Base-by-base conservation (phyloP, 192 early-diverging fungal genomes). In the Coemansia sp. region DNA sequence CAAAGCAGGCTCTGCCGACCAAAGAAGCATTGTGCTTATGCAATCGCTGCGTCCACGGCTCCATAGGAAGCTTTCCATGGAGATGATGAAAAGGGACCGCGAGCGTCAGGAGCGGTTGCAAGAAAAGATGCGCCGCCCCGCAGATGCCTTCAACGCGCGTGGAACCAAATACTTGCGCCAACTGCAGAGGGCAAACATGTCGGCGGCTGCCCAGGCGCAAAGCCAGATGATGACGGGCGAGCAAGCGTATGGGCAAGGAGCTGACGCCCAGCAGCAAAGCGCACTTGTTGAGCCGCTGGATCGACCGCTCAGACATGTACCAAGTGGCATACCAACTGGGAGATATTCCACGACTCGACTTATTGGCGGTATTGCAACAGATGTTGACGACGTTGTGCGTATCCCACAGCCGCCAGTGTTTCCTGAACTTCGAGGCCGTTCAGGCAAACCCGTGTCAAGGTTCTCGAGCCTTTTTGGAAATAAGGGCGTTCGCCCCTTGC, bases 51-150 rank as follows among this genome's bases (percentile, higher is more conserved):
- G 74, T 66, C 65, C 80, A 52, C 75, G 80, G 16, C 66, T 83
- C 49, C 80, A 83, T 56, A 64, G 80, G 21, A 71, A 72, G 2
- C 67, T 83, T 47, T 83, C 80, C 0, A 77, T 83, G 69, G 67
- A 74, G 66, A 73, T 67, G 61, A 83, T 83, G 80, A 59, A 64
- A 23, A 71, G 68, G 48, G 80, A 83, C 49, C 68, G 75, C 11
- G 65, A 68, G 64, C 80, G 75, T 11, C 75, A 71, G 57, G 80
- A 75, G 50, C 65, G 72, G 23, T 56, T 56, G 18, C 68, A 68
- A 16, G 79, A 82, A 21, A 73, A 63, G 53, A 68, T 66, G 32
- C 66, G 74, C 37, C 71, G 71, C 16, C n/a, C 62, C 2, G 67
- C 61, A 5, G 79, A 73, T 47, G 15, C 38, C 3, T 40, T 63